phyloP scores from a whole-genome alignment of 2,329 filamentous ascomycete genomes.

The Thelonectria olida region DNA sequence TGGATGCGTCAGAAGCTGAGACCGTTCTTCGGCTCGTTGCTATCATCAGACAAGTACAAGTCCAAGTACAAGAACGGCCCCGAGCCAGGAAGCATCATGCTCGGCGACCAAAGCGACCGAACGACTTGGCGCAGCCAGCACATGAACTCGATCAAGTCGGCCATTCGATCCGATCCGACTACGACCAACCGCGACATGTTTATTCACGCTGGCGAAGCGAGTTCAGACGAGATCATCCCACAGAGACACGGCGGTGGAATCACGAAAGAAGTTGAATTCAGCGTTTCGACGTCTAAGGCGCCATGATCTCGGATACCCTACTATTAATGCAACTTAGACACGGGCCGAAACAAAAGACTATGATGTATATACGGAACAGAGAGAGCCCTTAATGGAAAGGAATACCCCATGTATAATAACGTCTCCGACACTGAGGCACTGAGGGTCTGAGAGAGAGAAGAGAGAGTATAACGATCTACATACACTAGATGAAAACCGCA shows the following conservation, averaged over 20 bases:
- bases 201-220: constrained; percentile 30
- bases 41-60: constrained; percentile 31
- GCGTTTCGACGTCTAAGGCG: constrained; percentile 17
- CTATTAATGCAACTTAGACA: background rate
- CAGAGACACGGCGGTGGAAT: constrained; percentile 4
- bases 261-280: constrained; percentile 35
- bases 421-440: too few species aligned
- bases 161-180: background rate
- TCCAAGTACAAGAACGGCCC: constrained; percentile 31
- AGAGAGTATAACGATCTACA: background rate
- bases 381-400: background rate
- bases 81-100: constrained; percentile 36
- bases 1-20: constrained; percentile 38
- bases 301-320: background rate
- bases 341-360: background rate
- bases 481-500: background rate
- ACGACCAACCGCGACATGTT: constrained; percentile 17
- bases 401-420: constrained; percentile 13
- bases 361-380: background rate
- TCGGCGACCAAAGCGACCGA: constrained; percentile 22
- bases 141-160: constrained; percentile 19
- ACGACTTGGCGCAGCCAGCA: constrained; percentile 31
- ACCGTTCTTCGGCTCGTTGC: constrained; percentile 35
- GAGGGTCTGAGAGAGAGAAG: too few species aligned
- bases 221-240: constrained; percentile 34